Evolutionary conservation across 2,329 filamentous ascomycete genomes (phyloP), one percentile per base, ranked within the genome.

Genomic region (Neonectria neomacrospora): DNA sequence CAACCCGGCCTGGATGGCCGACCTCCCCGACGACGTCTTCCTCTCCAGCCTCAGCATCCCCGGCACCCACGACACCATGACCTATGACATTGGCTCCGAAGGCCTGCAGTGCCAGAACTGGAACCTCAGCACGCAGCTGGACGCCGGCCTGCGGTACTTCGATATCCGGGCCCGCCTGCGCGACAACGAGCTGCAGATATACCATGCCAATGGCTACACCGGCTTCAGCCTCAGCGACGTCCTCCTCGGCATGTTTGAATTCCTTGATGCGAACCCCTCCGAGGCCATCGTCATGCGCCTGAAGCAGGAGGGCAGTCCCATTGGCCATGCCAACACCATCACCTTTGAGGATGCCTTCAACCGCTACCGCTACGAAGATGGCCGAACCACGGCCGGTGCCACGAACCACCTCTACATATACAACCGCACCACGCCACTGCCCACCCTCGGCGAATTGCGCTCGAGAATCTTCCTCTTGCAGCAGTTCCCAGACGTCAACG

Each of bases 31-130:
- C 71, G 64, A 73, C 26, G 73, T 77, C 37, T 75, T 73, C 48
- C 72, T 86, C 34, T 77, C 81, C 32, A 78, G 73, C 54, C 76
- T 86, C 44, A 83, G 82, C 48, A 80, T 86, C 61, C 84, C 83
- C 0, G 84, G 84, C 30, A 85, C 83, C 2, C 83, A 86, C 74
- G 83, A 86, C 71, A 85, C 83, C 23, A 80, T 86, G 80, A 85
- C 84, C 18, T 82, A 81, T 66, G 71, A 74, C 47, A 74, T 83
- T 58, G 67, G 63, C 28, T 67, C 72, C 45, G 74, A 77, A 61
- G 58, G 63, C 9, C 78, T 80, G 54, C 79, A 83, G 70, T 85
- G 82, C 70, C 84, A 86, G 74, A 84, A 83, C 69, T 77, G 77
- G 67, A 78, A 79, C 66, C 76, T 86, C 22, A 67, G 63, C 14